These are phyloP conservation scores for Keqinozyma sinolaborantium DNA, from an alignment of 1,139 yeast species.

Conservation along the genomic window DNA sequence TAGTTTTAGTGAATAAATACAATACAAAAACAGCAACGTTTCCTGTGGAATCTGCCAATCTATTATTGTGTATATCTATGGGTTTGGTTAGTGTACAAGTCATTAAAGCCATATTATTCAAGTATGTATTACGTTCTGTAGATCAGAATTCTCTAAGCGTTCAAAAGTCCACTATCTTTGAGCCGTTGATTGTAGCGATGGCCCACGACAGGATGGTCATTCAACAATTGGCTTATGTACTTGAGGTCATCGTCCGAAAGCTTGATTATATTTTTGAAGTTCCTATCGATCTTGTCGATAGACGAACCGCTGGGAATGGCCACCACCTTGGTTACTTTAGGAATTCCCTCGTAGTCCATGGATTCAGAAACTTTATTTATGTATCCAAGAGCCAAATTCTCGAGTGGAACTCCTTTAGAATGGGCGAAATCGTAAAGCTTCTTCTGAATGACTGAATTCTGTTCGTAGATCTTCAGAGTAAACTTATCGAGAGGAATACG, in stretches of 20 bases:
- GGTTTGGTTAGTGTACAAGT: too few relatives aligned
- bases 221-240: constrained; percentile 39
- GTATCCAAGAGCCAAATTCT: constrained; percentile 78
- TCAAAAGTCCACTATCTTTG: too few relatives aligned
- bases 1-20: too few relatives aligned
- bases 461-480: constrained; percentile 48
- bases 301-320: constrained; percentile 79
- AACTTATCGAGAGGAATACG: constrained; percentile 48
- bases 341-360: constrained; percentile 24
- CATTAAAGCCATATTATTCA: too few relatives aligned
- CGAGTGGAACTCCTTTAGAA: constrained; percentile 55
- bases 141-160: too few relatives aligned
- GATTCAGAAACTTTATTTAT: constrained; percentile 36
- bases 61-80: too few relatives aligned
- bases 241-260: constrained; percentile 53
- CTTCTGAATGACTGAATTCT: constrained; percentile 42
- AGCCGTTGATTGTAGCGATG: constrained; percentile 14
- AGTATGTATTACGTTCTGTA: too few relatives aligned
- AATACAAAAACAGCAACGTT: too few relatives aligned
- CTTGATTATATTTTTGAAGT: constrained; percentile 39
- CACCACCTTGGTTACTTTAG: constrained; percentile 51
- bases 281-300: constrained; percentile 53
- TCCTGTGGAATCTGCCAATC: too few relatives aligned
- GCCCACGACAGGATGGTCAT: constrained; percentile 12
- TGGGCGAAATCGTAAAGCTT: constrained; percentile 46